Conservation (phyloP, 169 alveolate genomes). For the Plasmodium inui region DNA sequence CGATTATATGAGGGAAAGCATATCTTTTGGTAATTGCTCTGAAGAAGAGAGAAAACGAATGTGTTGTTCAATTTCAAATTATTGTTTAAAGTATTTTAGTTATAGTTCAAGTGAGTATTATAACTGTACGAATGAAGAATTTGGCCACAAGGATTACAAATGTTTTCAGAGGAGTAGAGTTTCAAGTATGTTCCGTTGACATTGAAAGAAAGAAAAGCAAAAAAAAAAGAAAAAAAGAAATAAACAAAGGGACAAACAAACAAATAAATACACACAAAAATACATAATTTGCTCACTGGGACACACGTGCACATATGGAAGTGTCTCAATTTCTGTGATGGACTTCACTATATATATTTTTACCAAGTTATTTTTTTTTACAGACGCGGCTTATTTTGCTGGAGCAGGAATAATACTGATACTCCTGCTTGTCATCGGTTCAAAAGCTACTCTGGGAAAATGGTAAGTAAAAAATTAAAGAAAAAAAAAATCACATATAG, state of each 20-base stretch:
- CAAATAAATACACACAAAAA: neutral
- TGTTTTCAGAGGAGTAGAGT: constrained; percentile 20
- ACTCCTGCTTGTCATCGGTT: constrained; percentile 70
- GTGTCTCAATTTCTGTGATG: neutral
- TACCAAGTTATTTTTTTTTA: constrained; percentile 65
- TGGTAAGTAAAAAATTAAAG: constrained; percentile 1
- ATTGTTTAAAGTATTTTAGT: constrained; percentile 49
- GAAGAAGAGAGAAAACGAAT: constrained; percentile 20
- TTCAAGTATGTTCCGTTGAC: constrained; percentile 56
- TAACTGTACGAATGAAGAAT: constrained; percentile 43
- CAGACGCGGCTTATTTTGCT: constrained; percentile 73
- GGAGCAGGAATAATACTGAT: constrained; percentile 68
- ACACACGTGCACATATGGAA: neutral
- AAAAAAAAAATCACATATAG: neutral
- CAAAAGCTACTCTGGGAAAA: constrained; percentile 20
- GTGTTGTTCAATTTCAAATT: constrained; percentile 65
- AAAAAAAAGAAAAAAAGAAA: neutral
- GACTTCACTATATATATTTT: constrained; percentile 26
- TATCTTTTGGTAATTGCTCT: constrained; percentile 55
- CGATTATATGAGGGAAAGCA: constrained; percentile 34
- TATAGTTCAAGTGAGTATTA: constrained; percentile 62
- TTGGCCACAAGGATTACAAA: constrained; percentile 39
- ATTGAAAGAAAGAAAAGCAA: neutral
- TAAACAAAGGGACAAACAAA: neutral
- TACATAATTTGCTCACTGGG: neutral